These are phyloP conservation scores for Eucalyptus decipiens DNA, from an alignment of 345 rosid genomes.

Conservation along the genomic window DNA sequence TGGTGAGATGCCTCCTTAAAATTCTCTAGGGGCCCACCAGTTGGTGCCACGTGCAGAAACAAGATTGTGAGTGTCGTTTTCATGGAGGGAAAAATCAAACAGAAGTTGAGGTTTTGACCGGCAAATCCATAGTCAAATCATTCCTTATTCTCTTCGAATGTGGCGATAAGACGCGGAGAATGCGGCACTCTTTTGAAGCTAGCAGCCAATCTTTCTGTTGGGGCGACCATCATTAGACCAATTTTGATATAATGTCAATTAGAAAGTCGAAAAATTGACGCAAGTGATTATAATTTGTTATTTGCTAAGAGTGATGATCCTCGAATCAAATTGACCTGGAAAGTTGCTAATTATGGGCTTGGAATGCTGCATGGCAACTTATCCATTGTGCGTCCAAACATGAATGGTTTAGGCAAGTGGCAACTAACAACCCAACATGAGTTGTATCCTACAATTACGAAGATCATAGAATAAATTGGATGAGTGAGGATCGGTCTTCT, in stretches of 20 bases:
- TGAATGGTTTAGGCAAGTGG: not conserved
- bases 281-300: not conserved
- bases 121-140: not conserved
- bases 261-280: not conserved
- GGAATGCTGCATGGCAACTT: not conserved
- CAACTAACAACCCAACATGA: not conserved
- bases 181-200: not conserved
- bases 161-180: constrained; percentile 51
- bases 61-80: not conserved
- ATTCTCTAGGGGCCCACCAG: not conserved
- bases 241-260: not conserved
- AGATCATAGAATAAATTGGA: not conserved
- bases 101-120: not conserved
- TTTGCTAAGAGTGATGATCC: not conserved
- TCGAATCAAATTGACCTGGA: not conserved
- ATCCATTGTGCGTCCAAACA: not conserved
- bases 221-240: not conserved
- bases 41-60: not conserved
- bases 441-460: not conserved
- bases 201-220: not conserved
- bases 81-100: not conserved
- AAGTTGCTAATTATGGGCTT: not conserved
- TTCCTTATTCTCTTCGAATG: not conserved
- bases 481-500: not conserved
- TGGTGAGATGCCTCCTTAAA: not conserved